phyloP scores from a whole-genome alignment of 768 basidiomycete genomes.

The Rhodotorula paludigena region DNA sequence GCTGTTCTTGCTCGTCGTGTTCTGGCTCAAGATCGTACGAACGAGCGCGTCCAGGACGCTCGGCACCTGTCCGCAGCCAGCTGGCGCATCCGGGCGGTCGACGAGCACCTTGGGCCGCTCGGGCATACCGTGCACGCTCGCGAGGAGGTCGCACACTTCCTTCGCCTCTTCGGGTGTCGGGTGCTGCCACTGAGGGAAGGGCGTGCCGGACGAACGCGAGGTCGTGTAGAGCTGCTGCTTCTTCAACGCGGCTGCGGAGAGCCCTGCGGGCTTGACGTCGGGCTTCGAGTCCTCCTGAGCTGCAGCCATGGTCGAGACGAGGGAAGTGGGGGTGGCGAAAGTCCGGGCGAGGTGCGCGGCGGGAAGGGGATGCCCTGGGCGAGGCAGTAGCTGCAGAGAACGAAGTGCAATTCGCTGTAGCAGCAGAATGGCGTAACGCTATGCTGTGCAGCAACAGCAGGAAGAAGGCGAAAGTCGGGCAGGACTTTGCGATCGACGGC shows the following conservation, averaged over 20 bases:
- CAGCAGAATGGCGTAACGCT: no score
- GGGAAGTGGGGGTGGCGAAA: not conserved
- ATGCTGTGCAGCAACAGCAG: no score
- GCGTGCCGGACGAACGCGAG: constrained; percentile 9
- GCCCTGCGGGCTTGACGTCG: not conserved
- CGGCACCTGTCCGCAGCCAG: constrained; percentile 40
- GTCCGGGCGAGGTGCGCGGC: no score
- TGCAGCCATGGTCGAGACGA: no score
- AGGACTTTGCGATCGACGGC: no score
- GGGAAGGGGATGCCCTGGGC: no score
- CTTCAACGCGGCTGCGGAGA: constrained; percentile 14
- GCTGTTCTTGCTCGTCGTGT: constrained; percentile 28
- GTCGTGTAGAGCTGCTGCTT: constrained; percentile 9
- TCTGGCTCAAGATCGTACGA: constrained; percentile 35
- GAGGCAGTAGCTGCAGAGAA: no score
- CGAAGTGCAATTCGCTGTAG: no score
- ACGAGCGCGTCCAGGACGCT: constrained; percentile 41
- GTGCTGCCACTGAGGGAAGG: constrained; percentile 35
- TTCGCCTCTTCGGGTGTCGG: constrained; percentile 38
- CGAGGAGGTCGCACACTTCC: constrained; percentile 34
- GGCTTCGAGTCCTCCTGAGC: no score
- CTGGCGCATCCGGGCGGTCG: constrained; percentile 26
- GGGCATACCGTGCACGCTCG: constrained; percentile 39
- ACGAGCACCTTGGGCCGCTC: constrained; percentile 29
- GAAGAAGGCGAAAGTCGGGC: no score